phyloP scores from a whole-genome alignment of 2,329 filamentous ascomycete species.

The Scytalidium lignicola region DNA sequence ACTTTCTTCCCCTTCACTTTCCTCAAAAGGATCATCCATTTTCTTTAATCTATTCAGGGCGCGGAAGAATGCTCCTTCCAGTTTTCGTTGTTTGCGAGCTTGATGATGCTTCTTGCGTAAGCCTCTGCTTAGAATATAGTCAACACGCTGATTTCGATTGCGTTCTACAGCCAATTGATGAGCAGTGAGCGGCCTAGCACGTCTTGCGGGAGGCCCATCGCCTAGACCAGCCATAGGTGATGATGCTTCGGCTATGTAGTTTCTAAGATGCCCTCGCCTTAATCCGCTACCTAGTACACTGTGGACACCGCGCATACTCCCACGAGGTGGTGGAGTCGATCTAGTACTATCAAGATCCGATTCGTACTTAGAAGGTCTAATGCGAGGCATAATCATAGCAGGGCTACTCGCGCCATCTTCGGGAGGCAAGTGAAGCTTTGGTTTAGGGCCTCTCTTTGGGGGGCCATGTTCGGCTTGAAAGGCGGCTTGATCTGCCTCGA shows the following conservation, averaged over 20 bases:
- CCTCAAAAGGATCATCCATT: slow-evolving; percentile 50
- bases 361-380: slow-evolving; percentile 58
- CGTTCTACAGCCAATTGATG: slow-evolving; percentile 78
- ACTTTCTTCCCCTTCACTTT: slow-evolving; percentile 56
- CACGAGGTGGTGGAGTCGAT: slow-evolving; percentile 44
- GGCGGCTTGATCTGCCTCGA: slow-evolving; percentile 63
- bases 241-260: slow-evolving; percentile 55
- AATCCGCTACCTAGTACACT: slow-evolving; percentile 18
- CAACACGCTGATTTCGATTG: slow-evolving; percentile 73
- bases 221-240: slow-evolving; percentile 52
- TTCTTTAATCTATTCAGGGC: slow-evolving; percentile 59
- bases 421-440: slow-evolving; percentile 29
- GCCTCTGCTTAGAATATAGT: slow-evolving; percentile 73
- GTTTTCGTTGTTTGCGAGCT: slow-evolving; percentile 55
- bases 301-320: slow-evolving; percentile 26
- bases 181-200: slow-evolving; percentile 71
- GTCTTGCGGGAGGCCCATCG: slow-evolving; percentile 36
- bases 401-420: slow-evolving; percentile 44
- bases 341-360: slow-evolving; percentile 49
- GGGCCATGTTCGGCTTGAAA: slow-evolving; percentile 38
- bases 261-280: slow-evolving; percentile 43
- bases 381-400: slow-evolving; percentile 54
- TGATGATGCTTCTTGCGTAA: slow-evolving; percentile 61
- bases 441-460: slow-evolving; percentile 46
- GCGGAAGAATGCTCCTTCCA: slow-evolving; percentile 62